Percentiles rank a stretch among this genome's conserved stretches.
phyloP scores from a whole-genome alignment of 2,329 filamentous ascomycete species.

The Fusarium pilosicola region DNA sequence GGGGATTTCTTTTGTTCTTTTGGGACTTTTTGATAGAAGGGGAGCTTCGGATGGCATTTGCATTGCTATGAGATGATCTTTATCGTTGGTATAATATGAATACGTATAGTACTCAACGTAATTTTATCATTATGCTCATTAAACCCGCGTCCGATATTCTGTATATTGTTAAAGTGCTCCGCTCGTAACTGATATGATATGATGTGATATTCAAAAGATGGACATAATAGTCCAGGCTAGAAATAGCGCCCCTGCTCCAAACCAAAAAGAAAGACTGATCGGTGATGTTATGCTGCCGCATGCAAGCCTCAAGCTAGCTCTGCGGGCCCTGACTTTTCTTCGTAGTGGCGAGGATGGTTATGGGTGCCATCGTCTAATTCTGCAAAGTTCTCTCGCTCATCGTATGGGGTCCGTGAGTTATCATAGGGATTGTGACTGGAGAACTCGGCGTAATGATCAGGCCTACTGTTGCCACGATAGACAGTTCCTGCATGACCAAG shows the following conservation, averaged over 20 bases:
- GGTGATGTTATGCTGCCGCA: neutral
- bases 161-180: slow-evolving; percentile 6
- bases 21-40: slow-evolving; percentile 16
- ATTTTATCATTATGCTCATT: slow-evolving; percentile 31
- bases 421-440: slow-evolving; percentile 28
- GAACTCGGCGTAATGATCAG: slow-evolving; percentile 37
- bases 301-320: slow-evolving; percentile 7
- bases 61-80: slow-evolving; percentile 36
- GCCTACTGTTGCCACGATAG: slow-evolving; percentile 35
- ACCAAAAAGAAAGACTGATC: neutral
- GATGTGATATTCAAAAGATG: neutral
- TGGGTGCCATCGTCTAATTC: slow-evolving; percentile 23
- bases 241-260: slow-evolving; percentile 22
- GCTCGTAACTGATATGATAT: slow-evolving; percentile 1
- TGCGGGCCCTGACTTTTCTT: slow-evolving; percentile 8
- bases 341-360: slow-evolving; percentile 7
- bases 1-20: slow-evolving; percentile 31
- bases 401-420: slow-evolving; percentile 2
- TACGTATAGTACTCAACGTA: slow-evolving; percentile 37
- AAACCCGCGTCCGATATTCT: neutral
- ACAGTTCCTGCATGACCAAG: slow-evolving; percentile 28
- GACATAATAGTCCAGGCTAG: neutral
- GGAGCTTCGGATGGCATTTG: slow-evolving; percentile 29
- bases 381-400: slow-evolving; percentile 12
- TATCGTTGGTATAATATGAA: slow-evolving; percentile 40